phyloP scores from a whole-genome alignment of 2,329 filamentous ascomycete species.

The Ophiosphaerella korrae region DNA sequence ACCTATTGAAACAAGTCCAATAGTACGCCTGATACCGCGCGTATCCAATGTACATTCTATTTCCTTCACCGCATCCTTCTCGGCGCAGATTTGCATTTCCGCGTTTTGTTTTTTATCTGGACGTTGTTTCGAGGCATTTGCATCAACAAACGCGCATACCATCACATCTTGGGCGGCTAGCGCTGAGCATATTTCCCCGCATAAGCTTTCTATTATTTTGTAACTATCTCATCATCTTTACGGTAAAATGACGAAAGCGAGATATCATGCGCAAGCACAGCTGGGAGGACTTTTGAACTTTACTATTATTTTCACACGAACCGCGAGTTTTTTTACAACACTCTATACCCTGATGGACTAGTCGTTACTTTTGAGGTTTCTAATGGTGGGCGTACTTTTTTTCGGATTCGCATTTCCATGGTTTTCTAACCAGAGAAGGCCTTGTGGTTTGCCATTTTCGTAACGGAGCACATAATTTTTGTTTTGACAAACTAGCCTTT shows the following conservation, averaged over 20 bases:
- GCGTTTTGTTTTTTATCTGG: constrained; percentile 9
- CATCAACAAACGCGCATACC: constrained; percentile 12
- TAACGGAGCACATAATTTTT: not conserved
- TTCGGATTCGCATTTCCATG: not conserved
- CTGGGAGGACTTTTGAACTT: constrained; percentile 17
- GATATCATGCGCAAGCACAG: constrained; percentile 6
- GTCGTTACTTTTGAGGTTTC: not conserved
- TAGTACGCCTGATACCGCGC: not conserved
- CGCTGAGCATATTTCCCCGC: constrained; percentile 25
- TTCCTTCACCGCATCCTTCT: constrained; percentile 13
- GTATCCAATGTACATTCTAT: constrained; percentile 11
- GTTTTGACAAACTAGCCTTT: not conserved
- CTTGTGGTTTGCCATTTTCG: no score
- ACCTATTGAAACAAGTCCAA: no score
- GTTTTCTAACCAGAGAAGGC: not conserved
- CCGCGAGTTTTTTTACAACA: not conserved
- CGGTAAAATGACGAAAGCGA: not conserved
- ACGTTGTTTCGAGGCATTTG: not conserved
- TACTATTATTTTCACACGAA: constrained; percentile 4
- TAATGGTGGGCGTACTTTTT: not conserved
- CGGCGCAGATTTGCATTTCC: constrained; percentile 13
- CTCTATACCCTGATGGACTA: constrained; percentile 13
- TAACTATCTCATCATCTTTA: not conserved
- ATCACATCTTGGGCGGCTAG: constrained; percentile 33
- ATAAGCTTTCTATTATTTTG: constrained; percentile 1